Evolutionary conservation across 805 yeast species (phyloP), one percentile per base, ranked within the genome.

Genomic region (Tetrapisispora iriomotensis): DNA sequence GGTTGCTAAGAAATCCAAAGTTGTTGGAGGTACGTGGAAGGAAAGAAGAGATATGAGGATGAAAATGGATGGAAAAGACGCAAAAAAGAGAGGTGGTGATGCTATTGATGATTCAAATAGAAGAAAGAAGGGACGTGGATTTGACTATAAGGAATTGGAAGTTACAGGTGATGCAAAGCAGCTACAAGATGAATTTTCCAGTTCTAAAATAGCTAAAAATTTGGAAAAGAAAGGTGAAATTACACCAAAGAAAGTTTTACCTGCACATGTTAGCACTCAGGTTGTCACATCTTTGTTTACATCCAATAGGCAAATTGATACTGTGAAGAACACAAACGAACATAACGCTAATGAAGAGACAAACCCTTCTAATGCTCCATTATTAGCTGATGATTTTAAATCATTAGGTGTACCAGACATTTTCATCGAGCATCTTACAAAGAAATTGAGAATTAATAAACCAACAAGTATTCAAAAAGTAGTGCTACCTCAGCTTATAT

Each of bases 381-480:
- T 84, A 22, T 37, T 51, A 7, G 70, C 66, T 14, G 87, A 81
- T 50, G 66, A 78, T 1, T 90, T 90, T 51, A 68, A 62, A 14
- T 84, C 85, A 0, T 62, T 90, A 32, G 94, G 94, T 0, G 59
- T 88, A 13, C 72, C 73, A 44, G 72, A 67, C 1, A 58, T 63
- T 23, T 58, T 90, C 29, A 53, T 71, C 1, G 58, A 58, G 8
- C 82, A 79, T 51, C 60, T 90, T 40, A 65, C 68, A 2, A 75
- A 72, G 6, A 71, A 71, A 39, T 65, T 85, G 65, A 59, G 56
- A 36, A 73, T 78, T 50, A 51, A 63, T 29, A 65, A 74, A 19
- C 98, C 99, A 2, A 94, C 98, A 0, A 77, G 75, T 49, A 85
- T 92, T 48, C 99, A 92, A 62, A 72, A 85, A 46, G 64, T 81